Base-by-base conservation (phyloP, 768 basidiomycete genomes). In the Macrocybe gigantea region DNA sequence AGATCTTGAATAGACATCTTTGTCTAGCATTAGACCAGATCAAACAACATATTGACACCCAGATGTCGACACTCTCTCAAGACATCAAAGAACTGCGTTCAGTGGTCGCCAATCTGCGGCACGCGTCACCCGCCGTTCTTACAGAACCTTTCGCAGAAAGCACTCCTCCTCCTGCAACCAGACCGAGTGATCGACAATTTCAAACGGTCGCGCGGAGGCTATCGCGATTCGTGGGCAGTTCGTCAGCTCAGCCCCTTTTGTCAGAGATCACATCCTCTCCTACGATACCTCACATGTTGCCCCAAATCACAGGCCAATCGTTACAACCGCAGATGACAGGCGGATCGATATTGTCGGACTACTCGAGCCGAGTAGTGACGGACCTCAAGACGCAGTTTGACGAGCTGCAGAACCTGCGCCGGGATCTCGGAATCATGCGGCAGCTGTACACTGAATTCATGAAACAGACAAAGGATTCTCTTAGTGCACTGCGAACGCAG, bases 371-470 rank as follows among this genome's bases (percentile, higher is more conserved):
- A 1, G 80, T 93, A 38, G 85, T 91, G 9, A 69, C 71, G 6
- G 91, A 95, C 59, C 76, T 98, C 50, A 88, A 89, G 64, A 87
- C 84, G 3, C 94, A 98, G 60, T 93, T 93, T 60, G 91, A 95
- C 64, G 93, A 96, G 59, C 86, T 98, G 10, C 93, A 94, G 62
- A 89, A 90, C 58, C 74, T 99, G 13, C 86, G 96, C 9, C 82
- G 94, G 1, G 96, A 98, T 60, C 74, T 99, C 6, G 93, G 89
- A 0, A 78, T 90, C 57, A 91, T 96, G 83, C 82, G 93, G 3
- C 95, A 98, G 68, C 71, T 96, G 29, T 97, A 99, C 65, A 85
- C 84, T 31, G 92, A 95, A 56, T 98, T 97, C 62, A 85, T 93
- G 77, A 83, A 82, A 57, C 80, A 86, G 62, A 96, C 95, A 12